Conservation (phyloP, 495 filamentous ascomycete genomes). For the Terfezia boudieri region DNA sequence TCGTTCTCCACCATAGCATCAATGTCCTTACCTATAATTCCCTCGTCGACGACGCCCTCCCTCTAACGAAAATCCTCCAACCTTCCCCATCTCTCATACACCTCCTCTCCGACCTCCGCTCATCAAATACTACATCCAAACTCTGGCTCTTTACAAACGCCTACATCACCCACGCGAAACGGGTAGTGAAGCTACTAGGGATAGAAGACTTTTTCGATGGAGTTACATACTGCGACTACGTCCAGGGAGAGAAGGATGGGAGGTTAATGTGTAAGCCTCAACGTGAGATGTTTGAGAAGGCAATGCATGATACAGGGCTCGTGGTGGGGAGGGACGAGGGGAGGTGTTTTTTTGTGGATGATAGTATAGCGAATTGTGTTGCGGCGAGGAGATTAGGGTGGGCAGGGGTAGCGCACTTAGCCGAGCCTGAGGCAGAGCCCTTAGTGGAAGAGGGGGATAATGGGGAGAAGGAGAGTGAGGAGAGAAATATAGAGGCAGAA, state of each 20-base stretch:
- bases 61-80: slow-evolving; percentile 58
- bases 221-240: slow-evolving; percentile 80
- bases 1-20: slow-evolving; percentile 85
- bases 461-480: slow-evolving; percentile 21
- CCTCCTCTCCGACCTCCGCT: slow-evolving; percentile 60
- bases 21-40: slow-evolving; percentile 86
- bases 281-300: slow-evolving; percentile 64
- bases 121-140: slow-evolving; percentile 40
- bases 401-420: slow-evolving; percentile 35
- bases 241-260: slow-evolving; percentile 17
- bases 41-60: slow-evolving; percentile 86
- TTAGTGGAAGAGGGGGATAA: slow-evolving; percentile 27
- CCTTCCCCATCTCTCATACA: slow-evolving; percentile 51
- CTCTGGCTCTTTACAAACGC: slow-evolving; percentile 94
- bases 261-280: slow-evolving; percentile 69
- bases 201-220: slow-evolving; percentile 83
- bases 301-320: slow-evolving; percentile 25
- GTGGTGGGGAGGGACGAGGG: slow-evolving; percentile 4
- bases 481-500: too few species aligned
- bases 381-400: slow-evolving; percentile 14
- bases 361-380: slow-evolving; percentile 13
- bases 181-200: slow-evolving; percentile 59
- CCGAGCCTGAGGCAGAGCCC: slow-evolving; percentile 35
- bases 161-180: slow-evolving; percentile 63
- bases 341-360: slow-evolving; percentile 18